phyloP scores from a whole-genome alignment of 768 basidiomycete genomes.

The Lactarius sp. region DNA sequence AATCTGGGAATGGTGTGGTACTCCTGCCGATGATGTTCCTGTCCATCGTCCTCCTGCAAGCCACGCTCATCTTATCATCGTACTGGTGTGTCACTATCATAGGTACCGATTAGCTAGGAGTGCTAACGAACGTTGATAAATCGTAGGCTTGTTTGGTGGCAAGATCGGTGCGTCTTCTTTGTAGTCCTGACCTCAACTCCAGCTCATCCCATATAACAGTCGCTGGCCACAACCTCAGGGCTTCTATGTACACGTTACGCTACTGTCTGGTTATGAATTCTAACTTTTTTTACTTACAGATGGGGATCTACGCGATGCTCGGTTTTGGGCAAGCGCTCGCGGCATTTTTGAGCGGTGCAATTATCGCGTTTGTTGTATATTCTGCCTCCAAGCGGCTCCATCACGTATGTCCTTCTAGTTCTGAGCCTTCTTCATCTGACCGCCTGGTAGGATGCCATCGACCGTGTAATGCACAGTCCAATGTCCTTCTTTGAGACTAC shows the following conservation, averaged over 20 bases:
- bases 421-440: not conserved
- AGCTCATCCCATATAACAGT: slow-evolving; percentile 30
- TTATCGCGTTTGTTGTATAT: slow-evolving; percentile 64
- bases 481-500: slow-evolving; percentile 91
- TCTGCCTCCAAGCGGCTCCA: slow-evolving; percentile 72
- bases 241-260: slow-evolving; percentile 60
- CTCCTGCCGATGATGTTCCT: slow-evolving; percentile 62
- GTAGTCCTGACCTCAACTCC: not conserved
- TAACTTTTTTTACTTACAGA: slow-evolving; percentile 40
- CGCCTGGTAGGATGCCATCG: slow-evolving; percentile 47
- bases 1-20: slow-evolving; percentile 61
- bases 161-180: slow-evolving; percentile 46
- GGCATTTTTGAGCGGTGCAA: slow-evolving; percentile 61
- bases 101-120: slow-evolving; percentile 7
- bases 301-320: slow-evolving; percentile 74
- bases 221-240: slow-evolving; percentile 55
- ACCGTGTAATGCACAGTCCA: slow-evolving; percentile 74
- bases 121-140: slow-evolving; percentile 1
- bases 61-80: slow-evolving; percentile 60
- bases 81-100: slow-evolving; percentile 55
- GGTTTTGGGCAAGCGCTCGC: slow-evolving; percentile 66
- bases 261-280: not conserved
- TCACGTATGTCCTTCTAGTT: slow-evolving; percentile 35
- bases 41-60: slow-evolving; percentile 63
- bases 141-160: slow-evolving; percentile 78